phyloP scores from a whole-genome alignment of 225 moss, liverwort and hornwort species.

The Bryum argenteum region DNA sequence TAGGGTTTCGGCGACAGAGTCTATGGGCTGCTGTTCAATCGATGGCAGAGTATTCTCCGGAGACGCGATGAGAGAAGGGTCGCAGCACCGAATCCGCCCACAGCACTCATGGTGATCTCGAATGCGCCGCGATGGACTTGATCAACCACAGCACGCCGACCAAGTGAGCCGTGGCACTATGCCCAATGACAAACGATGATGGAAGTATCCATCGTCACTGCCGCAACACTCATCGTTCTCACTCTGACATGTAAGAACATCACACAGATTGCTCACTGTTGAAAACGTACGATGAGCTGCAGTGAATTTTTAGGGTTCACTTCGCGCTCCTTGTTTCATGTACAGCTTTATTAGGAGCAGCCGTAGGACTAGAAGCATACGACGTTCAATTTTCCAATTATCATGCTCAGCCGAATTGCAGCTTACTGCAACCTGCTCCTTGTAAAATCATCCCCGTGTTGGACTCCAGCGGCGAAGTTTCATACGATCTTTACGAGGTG shows the following conservation, averaged over 20 bases:
- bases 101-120: not conserved
- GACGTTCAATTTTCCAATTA: not conserved
- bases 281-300: not conserved
- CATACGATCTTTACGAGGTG: slow-evolving; percentile 34
- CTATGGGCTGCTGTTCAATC: not conserved
- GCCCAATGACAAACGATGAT: slow-evolving; percentile 50
- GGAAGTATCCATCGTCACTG: slow-evolving; percentile 34
- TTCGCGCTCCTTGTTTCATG: slow-evolving; percentile 18
- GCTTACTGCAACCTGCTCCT: slow-evolving; percentile 24
- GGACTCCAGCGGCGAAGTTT: slow-evolving; percentile 10
- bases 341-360: slow-evolving; percentile 25
- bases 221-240: slow-evolving; percentile 35
- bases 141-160: slow-evolving; percentile 5
- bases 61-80: not conserved
- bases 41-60: not conserved
- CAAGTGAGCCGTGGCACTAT: slow-evolving; percentile 20
- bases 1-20: slow-evolving; percentile 1
- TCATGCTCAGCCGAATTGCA: slow-evolving; percentile 34
- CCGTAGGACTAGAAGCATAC: too few species aligned
- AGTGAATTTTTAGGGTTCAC: slow-evolving; percentile 22
- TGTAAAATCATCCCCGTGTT: slow-evolving; percentile 17
- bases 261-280: not conserved
- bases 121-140: slow-evolving; percentile 21
- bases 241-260: slow-evolving; percentile 35
- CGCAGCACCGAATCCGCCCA: not conserved